Base-by-base conservation (phyloP, 2,329 filamentous ascomycete genomes). In the Aspergillus hortae region DNA sequence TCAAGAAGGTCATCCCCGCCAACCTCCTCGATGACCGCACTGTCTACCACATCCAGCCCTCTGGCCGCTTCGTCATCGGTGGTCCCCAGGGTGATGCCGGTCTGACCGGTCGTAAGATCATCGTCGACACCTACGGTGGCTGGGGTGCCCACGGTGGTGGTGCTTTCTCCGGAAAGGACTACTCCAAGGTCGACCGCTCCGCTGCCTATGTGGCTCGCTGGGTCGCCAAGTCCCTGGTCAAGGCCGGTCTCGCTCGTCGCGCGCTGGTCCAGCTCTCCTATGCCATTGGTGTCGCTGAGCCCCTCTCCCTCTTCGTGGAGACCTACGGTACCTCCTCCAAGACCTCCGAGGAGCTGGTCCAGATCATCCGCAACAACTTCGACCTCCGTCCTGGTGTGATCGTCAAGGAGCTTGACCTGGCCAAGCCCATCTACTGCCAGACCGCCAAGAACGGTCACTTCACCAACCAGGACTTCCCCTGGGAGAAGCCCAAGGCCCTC, bases 401-500 rank as follows among this genome's bases (percentile, higher is more conserved):
- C 69, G 94, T 97, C 78, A 90, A 90, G 81, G 92, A 96, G 80
- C 88, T 99, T 62, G 88, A 94, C 79, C 84, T 99, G 62, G 88
- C 86, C 76, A 90, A 91, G 78, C 94, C 94, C 72, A 96, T 97
- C 82, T 99, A 99, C 87, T 86, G 86, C 84, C 84, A 92, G 82
- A 99, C 94, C 53, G 94, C 94, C 79, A 96, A 96, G 89, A 97
- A 97, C 80, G 94, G 94, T 67, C 94, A 99, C 85, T 99, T 99
- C 79, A 95, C 91, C 78, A 94, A 96, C 89, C 94, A 96, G 85
- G 81, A 76, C 76, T 99, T 99, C 85, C 85, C 81, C 78, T 99
- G 94, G 94, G 94, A 99, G 86, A 85, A 97, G 85, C 92, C 94
- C 71, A 96, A 96, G 89, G 68, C 81, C 64, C 89, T 99, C 71